Percentiles rank a stretch among this genome's conserved stretches.
phyloP scores from a whole-genome alignment of 2,329 filamentous ascomycete species.

The Penicillium sclerotigenum region DNA sequence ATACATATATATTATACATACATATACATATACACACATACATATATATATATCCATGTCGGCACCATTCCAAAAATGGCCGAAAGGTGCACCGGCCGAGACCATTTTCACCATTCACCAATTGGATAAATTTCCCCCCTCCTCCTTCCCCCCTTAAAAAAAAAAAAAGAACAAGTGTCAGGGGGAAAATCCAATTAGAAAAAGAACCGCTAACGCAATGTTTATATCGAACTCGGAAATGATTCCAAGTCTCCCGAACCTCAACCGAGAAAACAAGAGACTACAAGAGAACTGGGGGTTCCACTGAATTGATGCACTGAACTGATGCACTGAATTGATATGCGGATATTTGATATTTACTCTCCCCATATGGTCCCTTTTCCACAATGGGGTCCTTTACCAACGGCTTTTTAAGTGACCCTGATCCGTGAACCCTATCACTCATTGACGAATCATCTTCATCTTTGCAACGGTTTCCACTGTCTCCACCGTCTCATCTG shows the following conservation, averaged over 20 bases:
- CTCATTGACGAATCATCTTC: slow-evolving; percentile 15
- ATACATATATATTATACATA: not conserved
- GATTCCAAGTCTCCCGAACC: slow-evolving; percentile 4
- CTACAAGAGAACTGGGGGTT: no score
- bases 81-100: slow-evolving; percentile 1
- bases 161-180: not conserved
- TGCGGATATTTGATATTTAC: no score
- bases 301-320: slow-evolving; percentile 32
- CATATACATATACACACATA: not conserved
- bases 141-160: no score
- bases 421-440: slow-evolving; percentile 24
- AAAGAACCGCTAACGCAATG: not conserved
- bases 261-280: no score
- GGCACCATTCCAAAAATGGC: slow-evolving; percentile 1
- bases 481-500: slow-evolving; percentile 14
- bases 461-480: not conserved
- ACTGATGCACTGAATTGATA: no score
- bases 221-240: slow-evolving; percentile 7
- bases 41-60: not conserved
- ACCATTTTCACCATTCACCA: not conserved
- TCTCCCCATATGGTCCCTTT: no score
- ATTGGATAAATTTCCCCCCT: not conserved
- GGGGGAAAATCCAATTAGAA: not conserved
- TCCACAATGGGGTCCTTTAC: no score
- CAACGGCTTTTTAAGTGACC: slow-evolving; percentile 21